Evolutionary conservation across 495 filamentous ascomycete species (phyloP).

Genomic region (Lindgomyces ingoldianus): DNA sequence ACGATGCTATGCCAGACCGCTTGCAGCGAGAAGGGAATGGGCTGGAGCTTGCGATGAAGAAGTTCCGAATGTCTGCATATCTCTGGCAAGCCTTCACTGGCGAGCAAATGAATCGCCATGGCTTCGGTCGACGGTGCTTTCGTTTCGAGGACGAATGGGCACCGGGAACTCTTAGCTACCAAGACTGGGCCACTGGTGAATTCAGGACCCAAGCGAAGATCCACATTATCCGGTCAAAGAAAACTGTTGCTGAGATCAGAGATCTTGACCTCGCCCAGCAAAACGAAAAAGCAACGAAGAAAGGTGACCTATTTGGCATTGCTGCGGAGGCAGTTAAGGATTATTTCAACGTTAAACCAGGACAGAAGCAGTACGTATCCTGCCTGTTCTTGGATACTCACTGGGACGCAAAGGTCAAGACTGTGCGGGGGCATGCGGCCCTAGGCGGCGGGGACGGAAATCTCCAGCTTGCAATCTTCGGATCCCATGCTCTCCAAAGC

Average conservation of each 20-base stretch:
- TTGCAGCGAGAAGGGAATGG: conserved; percentile 76
- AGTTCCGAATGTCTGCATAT: conserved; percentile 89
- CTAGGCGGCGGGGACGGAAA: conserved; percentile 67
- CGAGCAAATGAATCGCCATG: conserved; percentile 89
- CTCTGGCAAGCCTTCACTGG: conserved; percentile 95
- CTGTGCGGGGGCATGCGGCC: conserved; percentile 78
- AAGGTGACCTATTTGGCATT: conserved; percentile 71
- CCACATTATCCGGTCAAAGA: conserved; percentile 77
- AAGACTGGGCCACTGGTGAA: conserved; percentile 64
- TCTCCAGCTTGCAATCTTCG: conserved; percentile 83
- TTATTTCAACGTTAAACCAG: conserved; percentile 69
- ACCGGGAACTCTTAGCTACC: conserved; percentile 68
- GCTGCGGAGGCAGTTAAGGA: conserved; percentile 72
- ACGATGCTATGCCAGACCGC: conserved; percentile 76
- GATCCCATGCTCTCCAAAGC: conserved; percentile 83
- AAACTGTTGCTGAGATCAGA: conserved; percentile 79
- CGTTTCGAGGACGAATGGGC: conserved; percentile 94
- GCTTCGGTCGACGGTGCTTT: conserved; percentile 79
- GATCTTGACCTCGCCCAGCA: conserved; percentile 82
- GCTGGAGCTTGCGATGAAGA: conserved; percentile 74
- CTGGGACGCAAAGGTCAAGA: conserved; percentile 72
- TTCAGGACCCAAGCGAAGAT: conserved; percentile 89
- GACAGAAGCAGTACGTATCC: conserved; percentile 84
- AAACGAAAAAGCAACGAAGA: conserved; percentile 63
- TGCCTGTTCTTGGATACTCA: conserved; percentile 81